Percentiles rank a stretch among this genome's conserved stretches.
Evolutionary conservation across 768 basidiomycete genomes (phyloP).

Genomic region (Clitopilus passeckerianus): DNA sequence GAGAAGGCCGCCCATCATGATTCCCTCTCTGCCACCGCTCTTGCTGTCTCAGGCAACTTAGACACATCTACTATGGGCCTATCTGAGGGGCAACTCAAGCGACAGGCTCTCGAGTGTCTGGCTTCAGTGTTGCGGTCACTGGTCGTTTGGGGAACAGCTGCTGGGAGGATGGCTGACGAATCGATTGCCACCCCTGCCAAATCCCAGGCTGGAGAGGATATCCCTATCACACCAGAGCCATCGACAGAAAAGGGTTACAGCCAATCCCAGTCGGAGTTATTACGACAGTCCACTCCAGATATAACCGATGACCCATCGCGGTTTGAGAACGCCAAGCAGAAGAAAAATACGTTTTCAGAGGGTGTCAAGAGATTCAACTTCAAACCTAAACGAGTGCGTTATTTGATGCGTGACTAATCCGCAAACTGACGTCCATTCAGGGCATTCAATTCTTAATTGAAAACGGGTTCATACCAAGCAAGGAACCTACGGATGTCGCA

Average conservation of each 20-base stretch:
- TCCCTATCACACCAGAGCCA: conserved; percentile 50
- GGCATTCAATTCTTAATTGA: conserved; percentile 88
- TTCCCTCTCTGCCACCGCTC: conserved; percentile 60
- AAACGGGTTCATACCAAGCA: conserved; percentile 77
- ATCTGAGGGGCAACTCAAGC: conserved; percentile 79
- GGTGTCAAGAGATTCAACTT: conserved; percentile 98
- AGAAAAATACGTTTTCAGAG: conserved; percentile 91
- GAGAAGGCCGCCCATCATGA: conserved; percentile 37
- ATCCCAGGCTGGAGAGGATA: conserved; percentile 54
- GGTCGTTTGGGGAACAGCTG: conserved; percentile 80
- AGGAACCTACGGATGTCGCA: conserved; percentile 74
- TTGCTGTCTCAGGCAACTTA: conserved; percentile 61
- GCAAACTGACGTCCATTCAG: conserved; percentile 30
- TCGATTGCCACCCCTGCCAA: conserved; percentile 31
- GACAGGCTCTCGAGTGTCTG: conserved; percentile 94
- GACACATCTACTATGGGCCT: conserved; percentile 65
- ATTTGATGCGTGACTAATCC: neutral
- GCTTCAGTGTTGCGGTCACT: conserved; percentile 85
- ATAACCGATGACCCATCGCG: conserved; percentile 82
- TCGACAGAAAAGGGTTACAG: conserved; percentile 45
- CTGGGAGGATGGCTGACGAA: conserved; percentile 41
- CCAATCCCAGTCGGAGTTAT: conserved; percentile 49
- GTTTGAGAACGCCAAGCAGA: conserved; percentile 95
- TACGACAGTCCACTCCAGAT: conserved; percentile 73
- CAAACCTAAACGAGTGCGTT: conserved; percentile 89